Evolutionary conservation across 768 basidiomycete species (phyloP).

Genomic region (Tulasnella sp.): DNA sequence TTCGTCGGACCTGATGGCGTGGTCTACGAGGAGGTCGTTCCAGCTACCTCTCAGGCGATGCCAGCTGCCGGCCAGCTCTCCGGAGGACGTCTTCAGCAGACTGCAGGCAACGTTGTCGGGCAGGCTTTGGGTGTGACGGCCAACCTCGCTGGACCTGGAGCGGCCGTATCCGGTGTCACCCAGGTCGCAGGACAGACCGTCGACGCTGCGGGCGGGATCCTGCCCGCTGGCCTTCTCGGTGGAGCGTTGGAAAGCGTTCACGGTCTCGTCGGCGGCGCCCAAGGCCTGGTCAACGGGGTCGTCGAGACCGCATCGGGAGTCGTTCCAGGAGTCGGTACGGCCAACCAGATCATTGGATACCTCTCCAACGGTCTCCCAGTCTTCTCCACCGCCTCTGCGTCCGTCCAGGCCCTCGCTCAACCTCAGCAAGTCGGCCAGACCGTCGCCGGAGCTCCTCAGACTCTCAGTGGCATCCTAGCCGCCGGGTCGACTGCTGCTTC

Average conservation of each 20-base stretch:
- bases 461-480: not conserved
- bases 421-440: not conserved
- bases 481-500: not conserved
- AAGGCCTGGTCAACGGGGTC: not conserved
- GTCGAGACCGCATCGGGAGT: not conserved
- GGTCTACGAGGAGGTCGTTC: not conserved
- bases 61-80: not conserved
- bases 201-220: not conserved
- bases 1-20: not conserved
- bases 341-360: not conserved
- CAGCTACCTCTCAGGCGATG: not conserved
- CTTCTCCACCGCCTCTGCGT: not conserved
- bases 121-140: not conserved
- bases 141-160: not conserved
- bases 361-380: not conserved
- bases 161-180: not conserved
- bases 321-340: not conserved
- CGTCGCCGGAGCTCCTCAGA: not conserved
- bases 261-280: not conserved
- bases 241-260: not conserved
- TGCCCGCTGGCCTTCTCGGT: not conserved
- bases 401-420: not conserved
- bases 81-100: not conserved
- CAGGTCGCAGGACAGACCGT: not conserved
- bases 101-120: not conserved